phyloP scores from a whole-genome alignment of 441 rosid genomes.

The Erodium texanum region DNA sequence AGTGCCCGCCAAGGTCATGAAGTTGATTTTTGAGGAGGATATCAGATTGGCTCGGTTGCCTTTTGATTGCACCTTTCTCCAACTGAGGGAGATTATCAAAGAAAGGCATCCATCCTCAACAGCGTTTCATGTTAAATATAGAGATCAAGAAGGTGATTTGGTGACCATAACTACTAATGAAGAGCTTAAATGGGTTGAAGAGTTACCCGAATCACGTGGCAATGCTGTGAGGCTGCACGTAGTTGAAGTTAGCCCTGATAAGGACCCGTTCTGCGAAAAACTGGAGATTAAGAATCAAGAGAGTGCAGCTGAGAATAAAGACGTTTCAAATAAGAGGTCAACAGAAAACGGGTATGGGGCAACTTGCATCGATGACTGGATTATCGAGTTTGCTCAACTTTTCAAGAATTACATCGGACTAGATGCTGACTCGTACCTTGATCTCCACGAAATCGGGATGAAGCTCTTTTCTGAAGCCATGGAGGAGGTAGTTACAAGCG shows the following conservation, averaged over 20 bases:
- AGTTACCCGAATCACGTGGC: constrained; percentile 44
- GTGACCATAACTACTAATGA: constrained; percentile 74
- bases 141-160: constrained; percentile 83
- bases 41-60: constrained; percentile 87
- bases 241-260: constrained; percentile 60
- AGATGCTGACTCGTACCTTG: constrained; percentile 82
- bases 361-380: constrained; percentile 66
- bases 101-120: constrained; percentile 66
- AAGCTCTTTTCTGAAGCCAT: constrained; percentile 84
- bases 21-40: constrained; percentile 84
- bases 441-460: constrained; percentile 93
- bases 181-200: constrained; percentile 69
- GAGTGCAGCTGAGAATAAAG: constrained; percentile 38
- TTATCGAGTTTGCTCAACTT: constrained; percentile 71
- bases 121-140: constrained; percentile 71
- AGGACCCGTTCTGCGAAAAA: constrained; percentile 65
- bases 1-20: constrained; percentile 51
- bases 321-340: constrained; percentile 26
- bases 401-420: constrained; percentile 90
- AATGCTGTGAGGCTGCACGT: constrained; percentile 55
- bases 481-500: constrained; percentile 79
- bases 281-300: constrained; percentile 23
- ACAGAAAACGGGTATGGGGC: constrained; percentile 34
- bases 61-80: constrained; percentile 46
- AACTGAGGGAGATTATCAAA: constrained; percentile 54